phyloP scores from a whole-genome alignment of 257 asterid genomes.

The Przewalskia tangutica region DNA sequence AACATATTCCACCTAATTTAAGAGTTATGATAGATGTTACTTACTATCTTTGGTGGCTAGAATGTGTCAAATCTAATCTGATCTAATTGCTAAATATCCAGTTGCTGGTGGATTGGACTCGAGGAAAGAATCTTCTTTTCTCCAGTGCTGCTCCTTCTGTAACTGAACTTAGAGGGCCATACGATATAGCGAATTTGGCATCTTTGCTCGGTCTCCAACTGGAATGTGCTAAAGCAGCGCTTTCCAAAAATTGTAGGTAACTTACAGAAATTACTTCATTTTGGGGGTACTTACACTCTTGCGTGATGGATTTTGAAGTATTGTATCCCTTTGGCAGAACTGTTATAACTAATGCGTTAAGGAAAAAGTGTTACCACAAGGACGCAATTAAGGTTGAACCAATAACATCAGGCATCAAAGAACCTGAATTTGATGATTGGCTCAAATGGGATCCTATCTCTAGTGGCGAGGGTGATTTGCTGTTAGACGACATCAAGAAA shows the following conservation, averaged over 20 bases:
- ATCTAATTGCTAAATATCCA: slow-evolving; percentile 26
- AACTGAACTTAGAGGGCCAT: slow-evolving; percentile 79
- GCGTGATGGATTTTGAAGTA: background rate
- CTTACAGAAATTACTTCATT: slow-evolving; percentile 3
- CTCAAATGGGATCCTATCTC: slow-evolving; percentile 90
- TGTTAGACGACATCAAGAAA: slow-evolving; percentile 73
- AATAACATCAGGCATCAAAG: slow-evolving; percentile 34
- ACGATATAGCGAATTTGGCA: slow-evolving; percentile 70
- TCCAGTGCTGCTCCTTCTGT: slow-evolving; percentile 71
- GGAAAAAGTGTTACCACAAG: slow-evolving; percentile 61
- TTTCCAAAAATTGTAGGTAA: slow-evolving; percentile 85
- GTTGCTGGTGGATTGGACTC: slow-evolving; percentile 91
- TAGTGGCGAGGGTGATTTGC: slow-evolving; percentile 88
- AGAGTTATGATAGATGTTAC: background rate
- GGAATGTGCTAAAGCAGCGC: slow-evolving; percentile 75
- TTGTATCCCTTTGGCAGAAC: slow-evolving; percentile 36
- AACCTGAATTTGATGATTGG: slow-evolving; percentile 50
- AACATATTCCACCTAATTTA: background rate
- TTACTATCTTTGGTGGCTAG: background rate
- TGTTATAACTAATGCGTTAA: slow-evolving; percentile 51
- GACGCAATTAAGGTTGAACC: slow-evolving; percentile 71
- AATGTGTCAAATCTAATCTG: slow-evolving; percentile 5
- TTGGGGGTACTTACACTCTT: background rate
- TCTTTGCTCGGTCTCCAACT: slow-evolving; percentile 55
- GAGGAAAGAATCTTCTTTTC: slow-evolving; percentile 68